Conservation (phyloP, 176 grass and related monocot species). For the sorghum (Sorghum bicolor) region Sorghum_bicolor_NCBIv3 NC_012878.2:53457501-53458000, state of each 20-base stretch:
- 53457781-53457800: constrained; percentile 59
- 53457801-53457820: constrained; percentile 47
- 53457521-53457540: too few relatives aligned
- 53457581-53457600: too few relatives aligned
- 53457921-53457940: not conserved
- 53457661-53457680: too few relatives aligned
- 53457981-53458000: not conserved
- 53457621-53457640: too few relatives aligned
- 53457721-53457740: too few relatives aligned
- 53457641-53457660: too few relatives aligned
- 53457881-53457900: constrained; percentile 29
- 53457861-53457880: constrained; percentile 47
- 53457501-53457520: not conserved
- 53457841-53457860: constrained; percentile 55
- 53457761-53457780: not conserved
- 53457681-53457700: too few relatives aligned
- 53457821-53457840: constrained; percentile 75
- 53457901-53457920: constrained; percentile 45
- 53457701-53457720: too few relatives aligned
- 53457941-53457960: not conserved
- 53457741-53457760: not conserved
- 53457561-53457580: too few relatives aligned
- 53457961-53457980: not conserved
- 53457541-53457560: too few relatives aligned
- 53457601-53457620: too few relatives aligned